phyloP scores from a whole-genome alignment of 345 rosid genomes.

The Excoecaria cochinchinensis region DNA sequence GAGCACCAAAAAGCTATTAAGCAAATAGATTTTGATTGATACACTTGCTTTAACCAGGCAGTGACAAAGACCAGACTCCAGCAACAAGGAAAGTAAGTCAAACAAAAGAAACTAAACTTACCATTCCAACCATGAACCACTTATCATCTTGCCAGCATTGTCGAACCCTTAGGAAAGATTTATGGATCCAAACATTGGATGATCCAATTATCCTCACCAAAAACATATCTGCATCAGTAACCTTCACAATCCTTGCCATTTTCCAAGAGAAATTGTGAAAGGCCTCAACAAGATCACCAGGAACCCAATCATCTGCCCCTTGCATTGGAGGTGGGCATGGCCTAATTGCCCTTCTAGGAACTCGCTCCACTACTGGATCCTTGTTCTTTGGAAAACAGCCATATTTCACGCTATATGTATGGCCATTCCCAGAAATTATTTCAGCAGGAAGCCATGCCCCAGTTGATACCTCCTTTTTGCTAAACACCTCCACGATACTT shows the following conservation, averaged over 20 bases:
- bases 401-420: slow-evolving; percentile 43
- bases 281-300: slow-evolving; percentile 62
- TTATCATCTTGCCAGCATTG: slow-evolving; percentile 55
- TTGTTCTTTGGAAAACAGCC: slow-evolving; percentile 11
- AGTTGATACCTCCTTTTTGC: slow-evolving; percentile 36
- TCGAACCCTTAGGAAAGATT: slow-evolving; percentile 47
- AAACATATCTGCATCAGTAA: slow-evolving; percentile 26
- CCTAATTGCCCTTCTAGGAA: slow-evolving; percentile 55
- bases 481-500: slow-evolving; percentile 57
- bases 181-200: slow-evolving; percentile 30
- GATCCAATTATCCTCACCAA: slow-evolving; percentile 49
- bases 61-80: background rate
- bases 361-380: slow-evolving; percentile 37
- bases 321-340: slow-evolving; percentile 49
- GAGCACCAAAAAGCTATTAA: background rate
- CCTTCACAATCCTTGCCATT: slow-evolving; percentile 41
- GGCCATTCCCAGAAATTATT: slow-evolving; percentile 61
- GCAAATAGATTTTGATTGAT: background rate
- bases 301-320: slow-evolving; percentile 38
- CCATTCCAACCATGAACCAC: slow-evolving; percentile 52
- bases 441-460: slow-evolving; percentile 62
- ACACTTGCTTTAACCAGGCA: background rate
- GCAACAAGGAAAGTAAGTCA: background rate
- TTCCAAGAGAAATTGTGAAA: slow-evolving; percentile 54
- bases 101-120: slow-evolving; percentile 1